A percentile compares a stretch with the other conserved stretches of the same genome.
These are phyloP conservation scores for Whalleya microplaca DNA, from an alignment of 2,329 filamentous ascomycete genomes.

Conservation along the genomic window DNA sequence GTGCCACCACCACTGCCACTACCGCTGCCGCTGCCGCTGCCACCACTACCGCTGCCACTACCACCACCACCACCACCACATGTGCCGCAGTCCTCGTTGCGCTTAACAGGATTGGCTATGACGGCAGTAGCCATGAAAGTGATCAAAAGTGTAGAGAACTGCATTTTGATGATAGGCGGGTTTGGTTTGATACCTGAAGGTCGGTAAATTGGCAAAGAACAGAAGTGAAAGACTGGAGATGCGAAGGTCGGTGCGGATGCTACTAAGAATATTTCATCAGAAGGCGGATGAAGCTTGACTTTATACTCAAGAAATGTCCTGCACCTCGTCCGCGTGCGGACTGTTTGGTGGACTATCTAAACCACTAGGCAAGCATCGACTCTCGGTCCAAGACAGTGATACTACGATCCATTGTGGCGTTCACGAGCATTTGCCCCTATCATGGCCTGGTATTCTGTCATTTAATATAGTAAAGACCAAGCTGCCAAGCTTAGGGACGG, in stretches of 20 bases:
- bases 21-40: too few species aligned
- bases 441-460: neutral
- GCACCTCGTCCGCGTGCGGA: neutral
- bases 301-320: conserved; percentile 28
- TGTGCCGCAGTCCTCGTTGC: neutral
- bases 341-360: neutral
- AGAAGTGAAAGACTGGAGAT: conserved; percentile 18
- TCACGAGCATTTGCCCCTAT: conserved; percentile 2
- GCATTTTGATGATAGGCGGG: conserved; percentile 31
- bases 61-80: neutral
- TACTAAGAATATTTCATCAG: conserved; percentile 15
- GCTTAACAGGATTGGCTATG: conserved; percentile 29
- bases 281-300: conserved; percentile 10
- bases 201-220: conserved; percentile 22
- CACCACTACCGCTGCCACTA: neutral
- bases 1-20: neutral
- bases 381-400: conserved; percentile 1
- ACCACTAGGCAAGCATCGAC: conserved; percentile 1
- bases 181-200: conserved; percentile 15
- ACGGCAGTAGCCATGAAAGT: conserved; percentile 32
- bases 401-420: conserved; percentile 6
- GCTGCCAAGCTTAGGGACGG: neutral
- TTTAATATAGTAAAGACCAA: neutral
- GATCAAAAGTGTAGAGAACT: conserved; percentile 31
- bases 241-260: conserved; percentile 19